These are phyloP conservation scores for Alternaria angustiovoidea DNA, from an alignment of 2,329 filamentous ascomycete species.

Conservation along the genomic window DNA sequence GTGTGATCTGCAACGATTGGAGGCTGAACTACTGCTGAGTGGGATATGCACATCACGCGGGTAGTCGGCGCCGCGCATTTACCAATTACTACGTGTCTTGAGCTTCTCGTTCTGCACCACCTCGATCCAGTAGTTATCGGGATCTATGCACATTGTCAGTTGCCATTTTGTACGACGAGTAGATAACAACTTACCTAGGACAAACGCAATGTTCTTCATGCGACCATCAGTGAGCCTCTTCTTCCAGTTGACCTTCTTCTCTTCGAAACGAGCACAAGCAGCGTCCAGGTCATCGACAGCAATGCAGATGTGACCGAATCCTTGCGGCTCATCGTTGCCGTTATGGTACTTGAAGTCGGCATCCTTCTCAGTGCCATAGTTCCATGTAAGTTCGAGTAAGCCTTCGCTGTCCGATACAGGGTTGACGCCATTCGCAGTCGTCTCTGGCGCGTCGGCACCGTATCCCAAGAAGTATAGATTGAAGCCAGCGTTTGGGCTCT, in stretches of 20 bases:
- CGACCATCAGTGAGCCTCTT: conserved; percentile 89
- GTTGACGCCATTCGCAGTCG: conserved; percentile 64
- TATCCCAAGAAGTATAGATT: conserved; percentile 95
- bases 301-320: conserved; percentile 92
- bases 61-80: conserved; percentile 23
- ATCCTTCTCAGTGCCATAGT: conserved; percentile 84
- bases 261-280: conserved; percentile 86
- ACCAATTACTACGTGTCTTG: conserved; percentile 54
- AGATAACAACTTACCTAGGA: conserved; percentile 64
- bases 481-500: conserved; percentile 76
- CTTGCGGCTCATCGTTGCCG: conserved; percentile 89
- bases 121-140: conserved; percentile 85
- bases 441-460: conserved; percentile 56
- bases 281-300: conserved; percentile 88
- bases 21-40: conserved; percentile 16
- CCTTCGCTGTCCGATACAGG: conserved; percentile 77
- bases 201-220: conserved; percentile 94
- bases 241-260: conserved; percentile 85
- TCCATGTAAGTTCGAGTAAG: conserved; percentile 88
- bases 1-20: conserved; percentile 25
- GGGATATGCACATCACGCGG: conserved; percentile 22
- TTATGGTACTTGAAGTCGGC: conserved; percentile 86
- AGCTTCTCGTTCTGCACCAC: conserved; percentile 80
- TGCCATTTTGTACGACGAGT: background rate
- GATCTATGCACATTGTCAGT: conserved; percentile 53